Base-by-base conservation (phyloP, 2,329 filamentous ascomycete species). In the Talaromyces sp. region DNA sequence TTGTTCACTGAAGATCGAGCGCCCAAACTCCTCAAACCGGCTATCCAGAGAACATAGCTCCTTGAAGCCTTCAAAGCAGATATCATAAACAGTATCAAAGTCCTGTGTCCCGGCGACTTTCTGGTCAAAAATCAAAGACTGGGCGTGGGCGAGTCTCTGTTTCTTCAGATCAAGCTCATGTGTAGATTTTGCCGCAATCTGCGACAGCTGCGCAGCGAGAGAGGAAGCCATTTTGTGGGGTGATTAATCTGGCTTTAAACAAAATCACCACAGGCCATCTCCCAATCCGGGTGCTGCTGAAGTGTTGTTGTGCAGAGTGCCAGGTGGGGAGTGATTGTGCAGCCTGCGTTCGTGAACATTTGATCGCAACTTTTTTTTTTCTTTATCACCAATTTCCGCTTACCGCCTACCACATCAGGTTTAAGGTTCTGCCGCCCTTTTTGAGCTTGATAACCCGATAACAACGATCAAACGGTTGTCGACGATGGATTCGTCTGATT, bases 41-140 rank as follows among this genome's bases (percentile, higher is more conserved):
- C 80, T 72, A 70, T 99, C 95, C 49, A 99, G 81, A 61, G 86
- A 85, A 73, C 94, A 97, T 53, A 99, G 80, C 67, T 99, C 94
- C 58, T 91, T 86, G 67, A 93, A 99, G 2, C 92, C 94, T 66
- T 96, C 90, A 62, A 86, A 80, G 70, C 93, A 97, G 70, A 96
- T 84, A 51, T 88, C 84, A 71, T 89, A 97, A 53, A 99, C 82
- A 4, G 87, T 89, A 68, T 96, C 90, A 72, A 93, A 96, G 66
- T 87, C 94, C 77, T 99, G 94, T 14, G 86, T 86, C 5, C 89
- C 87, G 46, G 94, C 94, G 63, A 93, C 82, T 68, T 86, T 85
- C 55, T 89, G 83, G 65, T 96, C 92, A 78, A 96, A 99, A 54
- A 99, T 90, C 56, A 99, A 79, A 48, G 94, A 99, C 74, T 97